Evolutionary conservation across 2,329 filamentous ascomycete species (phyloP).

Genomic region (Sarocladium oryzae): DNA sequence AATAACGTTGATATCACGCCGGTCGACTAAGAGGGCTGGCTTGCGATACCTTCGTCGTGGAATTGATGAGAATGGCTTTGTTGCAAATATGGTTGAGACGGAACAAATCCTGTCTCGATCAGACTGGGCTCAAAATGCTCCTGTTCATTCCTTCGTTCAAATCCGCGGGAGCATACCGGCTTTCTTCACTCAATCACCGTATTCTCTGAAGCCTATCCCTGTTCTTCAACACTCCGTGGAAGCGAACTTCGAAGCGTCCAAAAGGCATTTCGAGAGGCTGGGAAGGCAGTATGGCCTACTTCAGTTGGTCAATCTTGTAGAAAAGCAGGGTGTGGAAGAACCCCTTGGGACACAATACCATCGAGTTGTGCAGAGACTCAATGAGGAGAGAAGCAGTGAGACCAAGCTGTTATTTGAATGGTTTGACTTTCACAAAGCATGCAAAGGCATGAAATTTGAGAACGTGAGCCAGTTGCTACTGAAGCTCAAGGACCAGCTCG

Average conservation of each 20-base stretch:
- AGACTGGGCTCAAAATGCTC: conserved; percentile 54
- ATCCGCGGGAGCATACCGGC: conserved; percentile 85
- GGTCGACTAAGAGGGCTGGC: conserved; percentile 80
- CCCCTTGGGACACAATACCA: conserved; percentile 76
- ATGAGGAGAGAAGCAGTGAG: conserved; percentile 33
- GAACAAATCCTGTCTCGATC: conserved; percentile 82
- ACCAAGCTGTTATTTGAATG: conserved; percentile 63
- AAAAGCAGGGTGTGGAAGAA: conserved; percentile 78
- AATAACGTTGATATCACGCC: conserved; percentile 85
- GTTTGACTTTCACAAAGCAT: conserved; percentile 95
- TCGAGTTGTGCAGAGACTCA: conserved; percentile 58
- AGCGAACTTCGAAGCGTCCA: conserved; percentile 72
- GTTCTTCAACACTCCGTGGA: conserved; percentile 73
- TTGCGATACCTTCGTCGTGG: conserved; percentile 85
- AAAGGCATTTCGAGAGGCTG: conserved; percentile 69
- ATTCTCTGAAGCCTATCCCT: conserved; percentile 83
- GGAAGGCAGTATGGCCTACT: conserved; percentile 65
- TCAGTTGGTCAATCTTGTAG: conserved; percentile 77
- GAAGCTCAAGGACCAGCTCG: conserved; percentile 59
- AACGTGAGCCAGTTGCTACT: conserved; percentile 80
- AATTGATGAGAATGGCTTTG: conserved; percentile 80
- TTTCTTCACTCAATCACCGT: conserved; percentile 92
- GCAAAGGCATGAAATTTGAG: conserved; percentile 95
- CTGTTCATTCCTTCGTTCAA: conserved; percentile 78
- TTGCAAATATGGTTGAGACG: conserved; percentile 88